Conservation (phyloP, 208 protist species). For the Vickermania spadyakhi region DNA sequence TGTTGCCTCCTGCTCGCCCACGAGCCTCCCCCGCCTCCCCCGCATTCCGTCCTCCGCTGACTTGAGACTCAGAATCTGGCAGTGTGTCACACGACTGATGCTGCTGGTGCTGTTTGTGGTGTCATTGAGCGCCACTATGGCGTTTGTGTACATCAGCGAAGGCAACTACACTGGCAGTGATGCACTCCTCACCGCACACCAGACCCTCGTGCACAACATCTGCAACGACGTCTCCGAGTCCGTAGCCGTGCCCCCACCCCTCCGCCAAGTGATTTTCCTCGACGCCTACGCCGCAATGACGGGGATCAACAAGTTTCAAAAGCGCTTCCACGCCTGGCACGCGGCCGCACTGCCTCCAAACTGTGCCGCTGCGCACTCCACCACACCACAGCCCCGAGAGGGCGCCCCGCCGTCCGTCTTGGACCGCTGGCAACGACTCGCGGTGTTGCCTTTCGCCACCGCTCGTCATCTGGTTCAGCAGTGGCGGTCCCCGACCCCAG, state of each 20-base stretch:
- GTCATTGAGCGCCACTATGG: neutral
- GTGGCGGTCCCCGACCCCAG: too few relatives aligned
- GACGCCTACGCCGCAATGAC: slow-evolving; percentile 48
- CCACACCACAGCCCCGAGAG: too few relatives aligned
- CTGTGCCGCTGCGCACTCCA: neutral
- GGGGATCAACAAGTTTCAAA: slow-evolving; percentile 43
- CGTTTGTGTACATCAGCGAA: slow-evolving; percentile 24
- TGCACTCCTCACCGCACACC: slow-evolving; percentile 16
- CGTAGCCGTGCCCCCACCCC: slow-evolving; percentile 3
- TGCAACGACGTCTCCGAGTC: neutral
- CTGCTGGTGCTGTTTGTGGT: slow-evolving; percentile 7
- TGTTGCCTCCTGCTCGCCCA: too few relatives aligned
- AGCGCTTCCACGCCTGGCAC: slow-evolving; percentile 10
- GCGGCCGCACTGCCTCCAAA: neutral
- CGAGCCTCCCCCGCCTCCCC: too few relatives aligned
- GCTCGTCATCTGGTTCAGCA: too few relatives aligned
- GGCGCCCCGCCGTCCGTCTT: too few relatives aligned
- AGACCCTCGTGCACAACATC: slow-evolving; percentile 12
- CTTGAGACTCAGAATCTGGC: too few relatives aligned
- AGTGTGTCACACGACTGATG: too few relatives aligned
- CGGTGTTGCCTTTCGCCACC: too few relatives aligned
- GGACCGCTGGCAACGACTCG: too few relatives aligned
- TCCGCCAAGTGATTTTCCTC: slow-evolving; percentile 17
- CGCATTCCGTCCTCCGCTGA: too few relatives aligned
- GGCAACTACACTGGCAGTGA: slow-evolving; percentile 29